phyloP scores from a whole-genome alignment of 2,329 filamentous ascomycete species.

The Fusarium sp. region DNA sequence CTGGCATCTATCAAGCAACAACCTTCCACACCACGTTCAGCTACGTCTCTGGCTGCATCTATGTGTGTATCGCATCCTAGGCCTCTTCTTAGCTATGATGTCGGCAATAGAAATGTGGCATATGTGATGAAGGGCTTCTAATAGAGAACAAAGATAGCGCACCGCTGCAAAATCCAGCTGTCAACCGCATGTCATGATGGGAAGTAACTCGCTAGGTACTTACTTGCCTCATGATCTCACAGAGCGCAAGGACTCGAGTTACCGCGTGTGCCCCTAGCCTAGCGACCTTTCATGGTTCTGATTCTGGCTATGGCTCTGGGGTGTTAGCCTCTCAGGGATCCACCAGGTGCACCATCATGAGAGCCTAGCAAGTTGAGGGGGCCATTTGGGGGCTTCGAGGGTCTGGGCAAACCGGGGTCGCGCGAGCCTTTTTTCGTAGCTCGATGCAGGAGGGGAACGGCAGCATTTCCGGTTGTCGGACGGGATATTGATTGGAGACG shows the following conservation, averaged over 20 bases:
- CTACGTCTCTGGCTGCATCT: slow-evolving; percentile 13
- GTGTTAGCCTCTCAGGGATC: slow-evolving; percentile 20
- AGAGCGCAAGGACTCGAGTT: slow-evolving; percentile 1
- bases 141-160: no score
- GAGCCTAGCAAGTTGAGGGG: slow-evolving; percentile 32
- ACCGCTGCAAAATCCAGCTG: no score
- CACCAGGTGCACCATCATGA: slow-evolving; percentile 39
- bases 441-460: slow-evolving; percentile 29
- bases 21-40: slow-evolving; percentile 43
- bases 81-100: slow-evolving; percentile 28
- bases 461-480: not conserved
- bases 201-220: not conserved
- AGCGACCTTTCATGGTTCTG: not conserved
- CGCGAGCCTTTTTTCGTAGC: slow-evolving; percentile 41
- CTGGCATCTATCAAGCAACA: slow-evolving; percentile 44
- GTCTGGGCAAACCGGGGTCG: slow-evolving; percentile 49
- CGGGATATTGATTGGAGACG: not conserved
- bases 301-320: slow-evolving; percentile 5
- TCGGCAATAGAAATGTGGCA: slow-evolving; percentile 8
- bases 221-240: slow-evolving; percentile 17
- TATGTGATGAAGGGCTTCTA: not conserved
- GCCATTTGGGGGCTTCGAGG: slow-evolving; percentile 36
- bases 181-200: no score
- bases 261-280: not conserved
- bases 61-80: slow-evolving; percentile 9